These are phyloP conservation scores for Ceratobasidium sp. DNA, from an alignment of 1,284 basidiomycete species.

Conservation along the genomic window DNA sequence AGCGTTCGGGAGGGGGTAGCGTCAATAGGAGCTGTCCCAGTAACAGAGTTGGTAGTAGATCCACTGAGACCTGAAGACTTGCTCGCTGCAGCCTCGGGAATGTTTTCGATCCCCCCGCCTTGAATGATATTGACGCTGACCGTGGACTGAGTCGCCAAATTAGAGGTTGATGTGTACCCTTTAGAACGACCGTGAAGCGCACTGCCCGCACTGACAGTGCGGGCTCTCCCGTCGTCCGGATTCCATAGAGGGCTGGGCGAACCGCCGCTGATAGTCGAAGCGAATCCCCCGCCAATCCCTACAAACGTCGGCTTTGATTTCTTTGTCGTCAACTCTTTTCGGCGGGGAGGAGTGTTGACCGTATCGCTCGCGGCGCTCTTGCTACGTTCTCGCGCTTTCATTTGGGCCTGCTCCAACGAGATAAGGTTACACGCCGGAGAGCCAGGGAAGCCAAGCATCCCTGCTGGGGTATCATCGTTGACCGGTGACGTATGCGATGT, in stretches of 20 bases:
- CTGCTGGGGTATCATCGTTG: conserved; percentile 17
- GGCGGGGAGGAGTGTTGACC: background rate
- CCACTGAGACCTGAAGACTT: background rate
- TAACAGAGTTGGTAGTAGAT: background rate
- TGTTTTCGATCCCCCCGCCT: conserved; percentile 32
- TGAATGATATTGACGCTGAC: conserved; percentile 32
- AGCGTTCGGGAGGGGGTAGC: conserved; percentile 1
- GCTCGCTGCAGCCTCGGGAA: conserved; percentile 19
- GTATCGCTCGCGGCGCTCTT: conserved; percentile 6
- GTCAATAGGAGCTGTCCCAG: background rate
- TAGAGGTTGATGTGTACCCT: conserved; percentile 18
- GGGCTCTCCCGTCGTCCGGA: conserved; percentile 18
- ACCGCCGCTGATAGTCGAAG: conserved; percentile 32
- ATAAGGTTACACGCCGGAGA: conserved; percentile 44
- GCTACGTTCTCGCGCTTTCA: conserved; percentile 37
- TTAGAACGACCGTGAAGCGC: conserved; percentile 2
- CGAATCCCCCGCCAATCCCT: conserved; percentile 40
- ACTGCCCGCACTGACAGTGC: conserved; percentile 30
- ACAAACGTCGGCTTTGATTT: conserved; percentile 28
- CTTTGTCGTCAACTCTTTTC: conserved; percentile 16
- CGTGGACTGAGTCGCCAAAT: conserved; percentile 24
- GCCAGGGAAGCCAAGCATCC: conserved; percentile 44
- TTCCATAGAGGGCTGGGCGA: conserved; percentile 15
- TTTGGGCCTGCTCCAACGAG: conserved; percentile 44
- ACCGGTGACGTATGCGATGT: background rate